Conservation (phyloP, 345 rosid species). For the Lenwebbia sp. region DNA sequence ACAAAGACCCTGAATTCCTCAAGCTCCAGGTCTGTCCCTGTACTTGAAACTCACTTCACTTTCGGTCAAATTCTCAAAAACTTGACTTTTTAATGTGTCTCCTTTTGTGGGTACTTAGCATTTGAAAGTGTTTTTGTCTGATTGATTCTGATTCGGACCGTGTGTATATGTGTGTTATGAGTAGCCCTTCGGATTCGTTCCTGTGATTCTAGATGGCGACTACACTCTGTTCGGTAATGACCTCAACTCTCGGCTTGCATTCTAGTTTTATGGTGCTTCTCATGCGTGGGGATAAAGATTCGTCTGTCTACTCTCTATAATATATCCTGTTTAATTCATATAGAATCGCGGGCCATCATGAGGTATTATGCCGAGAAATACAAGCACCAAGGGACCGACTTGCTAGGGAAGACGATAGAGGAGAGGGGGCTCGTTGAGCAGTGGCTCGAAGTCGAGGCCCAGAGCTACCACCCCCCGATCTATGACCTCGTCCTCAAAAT, state of each 20-base stretch:
- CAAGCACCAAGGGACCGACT: too few relatives aligned
- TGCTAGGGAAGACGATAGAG: slow-evolving; percentile 29
- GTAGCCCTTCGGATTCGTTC: slow-evolving; percentile 70
- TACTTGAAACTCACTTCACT: background rate
- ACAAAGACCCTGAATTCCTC: slow-evolving; percentile 37
- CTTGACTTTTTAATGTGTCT: background rate
- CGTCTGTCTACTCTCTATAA: background rate
- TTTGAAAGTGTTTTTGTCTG: background rate
- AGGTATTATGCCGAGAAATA: slow-evolving; percentile 63
- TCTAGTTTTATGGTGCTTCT: background rate
- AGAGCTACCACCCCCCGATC: slow-evolving; percentile 36
- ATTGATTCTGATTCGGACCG: background rate
- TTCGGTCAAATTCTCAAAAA: too few relatives aligned
- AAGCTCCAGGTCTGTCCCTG: slow-evolving; percentile 33
- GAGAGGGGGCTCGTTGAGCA: slow-evolving; percentile 55
- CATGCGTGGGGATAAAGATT: background rate
- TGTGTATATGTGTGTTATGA: background rate
- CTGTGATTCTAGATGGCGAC: slow-evolving; percentile 61
- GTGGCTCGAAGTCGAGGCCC: slow-evolving; percentile 67
- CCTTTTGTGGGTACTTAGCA: background rate
- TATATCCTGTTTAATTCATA: background rate
- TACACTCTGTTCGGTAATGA: slow-evolving; percentile 26
- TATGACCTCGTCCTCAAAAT: slow-evolving; percentile 25
- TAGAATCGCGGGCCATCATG: slow-evolving; percentile 68
- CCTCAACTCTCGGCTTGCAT: background rate